These are phyloP conservation scores for Aspergillus caelatus DNA, from an alignment of 2,329 filamentous ascomycete genomes.

Conservation along the genomic window DNA sequence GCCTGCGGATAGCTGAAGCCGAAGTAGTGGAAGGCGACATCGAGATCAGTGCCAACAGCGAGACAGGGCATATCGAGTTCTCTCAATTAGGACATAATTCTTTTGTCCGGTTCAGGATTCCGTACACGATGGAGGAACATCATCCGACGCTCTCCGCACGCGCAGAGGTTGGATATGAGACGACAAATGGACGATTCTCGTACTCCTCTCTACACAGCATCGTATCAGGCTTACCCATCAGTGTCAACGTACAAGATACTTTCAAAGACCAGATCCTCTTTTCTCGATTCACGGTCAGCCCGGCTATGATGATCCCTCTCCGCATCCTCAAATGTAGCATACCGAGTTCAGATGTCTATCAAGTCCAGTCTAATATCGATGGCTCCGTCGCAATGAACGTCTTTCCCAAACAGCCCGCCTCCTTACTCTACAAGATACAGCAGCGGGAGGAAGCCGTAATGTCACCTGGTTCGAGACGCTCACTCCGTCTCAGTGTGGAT, in stretches of 20 bases:
- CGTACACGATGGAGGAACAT: slow-evolving; percentile 82
- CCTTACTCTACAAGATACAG: slow-evolving; percentile 76
- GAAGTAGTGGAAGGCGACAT: slow-evolving; percentile 46
- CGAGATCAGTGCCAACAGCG: slow-evolving; percentile 45
- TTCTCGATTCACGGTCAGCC: slow-evolving; percentile 88
- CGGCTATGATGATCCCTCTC: slow-evolving; percentile 73
- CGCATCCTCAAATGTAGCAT: slow-evolving; percentile 73
- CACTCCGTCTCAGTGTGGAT: slow-evolving; percentile 64
- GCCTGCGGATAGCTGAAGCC: slow-evolving; percentile 58
- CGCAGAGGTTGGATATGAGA: slow-evolving; percentile 75
- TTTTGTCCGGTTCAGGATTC: slow-evolving; percentile 59
- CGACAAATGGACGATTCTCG: slow-evolving; percentile 65
- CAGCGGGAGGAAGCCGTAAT: slow-evolving; percentile 23
- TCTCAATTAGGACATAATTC: slow-evolving; percentile 32
- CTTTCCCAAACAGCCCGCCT: slow-evolving; percentile 80
- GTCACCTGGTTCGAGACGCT: slow-evolving; percentile 30
- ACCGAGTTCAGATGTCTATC: slow-evolving; percentile 67
- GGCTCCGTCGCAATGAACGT: slow-evolving; percentile 58
- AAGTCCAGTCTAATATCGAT: slow-evolving; percentile 54
- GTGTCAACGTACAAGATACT: slow-evolving; percentile 94
- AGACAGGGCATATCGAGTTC: slow-evolving; percentile 52
- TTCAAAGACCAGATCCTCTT: slow-evolving; percentile 84
- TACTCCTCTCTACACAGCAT: slow-evolving; percentile 66
- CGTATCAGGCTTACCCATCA: slow-evolving; percentile 76
- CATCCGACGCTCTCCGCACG: slow-evolving; percentile 71